A percentile compares a stretch with the other conserved stretches of the same genome.
These are phyloP conservation scores for Marasmius sp. DNA, from an alignment of 1,284 basidiomycete species.

Conservation along the genomic window DNA sequence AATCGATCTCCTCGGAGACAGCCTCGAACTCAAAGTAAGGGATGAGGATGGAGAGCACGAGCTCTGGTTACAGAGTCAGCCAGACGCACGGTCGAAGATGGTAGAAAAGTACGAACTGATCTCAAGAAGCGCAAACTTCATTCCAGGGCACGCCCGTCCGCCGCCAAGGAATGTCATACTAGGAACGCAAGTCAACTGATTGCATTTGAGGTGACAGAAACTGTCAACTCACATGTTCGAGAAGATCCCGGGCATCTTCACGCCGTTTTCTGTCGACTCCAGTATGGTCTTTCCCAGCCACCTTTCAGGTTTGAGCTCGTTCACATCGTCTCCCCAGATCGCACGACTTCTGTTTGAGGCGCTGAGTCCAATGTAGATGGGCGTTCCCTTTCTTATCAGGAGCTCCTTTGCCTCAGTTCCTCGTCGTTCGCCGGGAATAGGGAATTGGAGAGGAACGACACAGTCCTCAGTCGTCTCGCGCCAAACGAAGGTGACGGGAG, in stretches of 20 bases:
- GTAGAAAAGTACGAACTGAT: conserved; percentile 15
- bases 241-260: conserved; percentile 18
- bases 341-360: conserved; percentile 21
- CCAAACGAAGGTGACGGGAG: conserved; percentile 17
- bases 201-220: too few relatives aligned
- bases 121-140: conserved; percentile 20
- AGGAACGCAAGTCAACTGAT: neutral
- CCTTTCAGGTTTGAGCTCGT: conserved; percentile 3
- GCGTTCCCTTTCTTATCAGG: conserved; percentile 25
- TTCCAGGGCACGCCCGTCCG: conserved; percentile 20
- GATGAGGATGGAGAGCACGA: conserved; percentile 18
- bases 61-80: conserved; percentile 9
- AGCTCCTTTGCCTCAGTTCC: conserved; percentile 14
- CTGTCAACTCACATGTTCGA: conserved; percentile 18
- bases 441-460: conserved; percentile 22
- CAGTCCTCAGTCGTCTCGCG: conserved; percentile 22
- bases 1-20: conserved; percentile 15
- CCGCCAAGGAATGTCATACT: conserved; percentile 25
- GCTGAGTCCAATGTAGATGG: conserved; percentile 21
- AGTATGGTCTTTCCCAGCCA: neutral
- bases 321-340: neutral
- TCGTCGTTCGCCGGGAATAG: conserved; percentile 13
- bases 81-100: neutral
- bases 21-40: conserved; percentile 13
- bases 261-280: neutral